Percentiles rank a stretch among this genome's conserved stretches.
Conservation (phyloP, 306 rosid species). For the apple (Malus domestica) region DNA sequence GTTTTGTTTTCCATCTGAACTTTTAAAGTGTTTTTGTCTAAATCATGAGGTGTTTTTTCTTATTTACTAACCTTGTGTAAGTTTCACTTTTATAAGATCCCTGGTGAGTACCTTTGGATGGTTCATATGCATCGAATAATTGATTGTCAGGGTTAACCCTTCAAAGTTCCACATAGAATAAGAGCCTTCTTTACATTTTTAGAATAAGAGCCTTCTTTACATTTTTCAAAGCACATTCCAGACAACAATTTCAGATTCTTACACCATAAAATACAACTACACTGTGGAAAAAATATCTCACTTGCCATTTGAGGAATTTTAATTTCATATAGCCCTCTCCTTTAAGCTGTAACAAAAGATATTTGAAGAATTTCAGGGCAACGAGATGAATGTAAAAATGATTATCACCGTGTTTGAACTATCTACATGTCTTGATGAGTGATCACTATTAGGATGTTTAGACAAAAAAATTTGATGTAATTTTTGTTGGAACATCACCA, state of each 20-base stretch:
- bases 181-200: not conserved
- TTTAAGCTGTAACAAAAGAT: too few species aligned
- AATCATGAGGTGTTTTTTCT: too few species aligned
- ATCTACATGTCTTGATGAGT: too few species aligned
- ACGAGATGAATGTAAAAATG: too few species aligned
- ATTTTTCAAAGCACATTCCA: not conserved
- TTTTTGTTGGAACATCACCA: too few species aligned
- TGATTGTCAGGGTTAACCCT: conserved; percentile 6
- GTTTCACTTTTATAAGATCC: conserved; percentile 20
- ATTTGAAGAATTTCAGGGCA: too few species aligned
- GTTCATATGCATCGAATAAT: conserved; percentile 12
- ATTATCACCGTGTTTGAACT: too few species aligned
- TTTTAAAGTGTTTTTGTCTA: too few species aligned
- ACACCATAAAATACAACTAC: not conserved
- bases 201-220: too few species aligned
- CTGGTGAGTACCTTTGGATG: conserved; percentile 16
- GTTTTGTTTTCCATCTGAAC: too few species aligned
- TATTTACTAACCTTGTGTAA: not conserved
- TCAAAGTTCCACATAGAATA: not conserved
- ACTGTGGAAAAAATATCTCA: not conserved
- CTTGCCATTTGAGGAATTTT: not conserved
- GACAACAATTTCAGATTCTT: not conserved
- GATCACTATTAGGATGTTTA: too few species aligned
- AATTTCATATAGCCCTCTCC: not conserved
- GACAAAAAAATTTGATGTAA: too few species aligned